A percentile compares a stretch with the other conserved stretches of the same genome.
phyloP scores from a whole-genome alignment of 2,329 filamentous ascomycete species.

The Pyrenochaeta sp. region DNA sequence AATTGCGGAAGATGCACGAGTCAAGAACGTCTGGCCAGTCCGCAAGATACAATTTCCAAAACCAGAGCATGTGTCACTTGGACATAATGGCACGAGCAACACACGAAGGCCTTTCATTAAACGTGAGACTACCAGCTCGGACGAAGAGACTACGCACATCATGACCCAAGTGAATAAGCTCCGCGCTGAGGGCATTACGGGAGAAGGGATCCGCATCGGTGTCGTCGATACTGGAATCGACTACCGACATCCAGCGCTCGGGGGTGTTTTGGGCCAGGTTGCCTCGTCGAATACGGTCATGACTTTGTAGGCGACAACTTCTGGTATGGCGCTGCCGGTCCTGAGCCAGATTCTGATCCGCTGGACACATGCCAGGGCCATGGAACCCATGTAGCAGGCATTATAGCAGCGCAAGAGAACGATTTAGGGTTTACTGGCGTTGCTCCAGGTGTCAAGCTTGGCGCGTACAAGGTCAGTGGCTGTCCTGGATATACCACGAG shows the following conservation, averaged over 20 bases:
- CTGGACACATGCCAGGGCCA: conserved; percentile 63
- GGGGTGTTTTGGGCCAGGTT: conserved; percentile 70
- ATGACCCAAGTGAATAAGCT: conserved; percentile 49
- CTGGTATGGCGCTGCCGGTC: conserved; percentile 44
- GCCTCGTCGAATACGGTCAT: conserved; percentile 65
- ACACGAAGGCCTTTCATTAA: too few relatives aligned
- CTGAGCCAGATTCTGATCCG: conserved; percentile 60
- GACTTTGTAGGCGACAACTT: conserved; percentile 66
- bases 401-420: conserved; percentile 67
- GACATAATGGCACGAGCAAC: conserved; percentile 10
- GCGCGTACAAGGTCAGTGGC: conserved; percentile 27
- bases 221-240: conserved; percentile 59
- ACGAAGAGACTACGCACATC: conserved; percentile 35
- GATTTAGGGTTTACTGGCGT: conserved; percentile 28
- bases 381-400: conserved; percentile 65
- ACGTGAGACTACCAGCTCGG: conserved; percentile 14
- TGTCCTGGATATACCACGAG: conserved; percentile 13
- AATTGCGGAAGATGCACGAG: conserved; percentile 5
- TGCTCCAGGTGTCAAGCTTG: conserved; percentile 28
- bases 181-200: conserved; percentile 56
- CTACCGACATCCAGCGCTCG: conserved; percentile 69
- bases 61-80: too few relatives aligned
- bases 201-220: conserved; percentile 56
- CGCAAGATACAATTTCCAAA: not conserved
- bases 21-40: conserved; percentile 21